Conservation (phyloP, 2,329 filamentous ascomycete species). For the Eutypa lata region DNA sequence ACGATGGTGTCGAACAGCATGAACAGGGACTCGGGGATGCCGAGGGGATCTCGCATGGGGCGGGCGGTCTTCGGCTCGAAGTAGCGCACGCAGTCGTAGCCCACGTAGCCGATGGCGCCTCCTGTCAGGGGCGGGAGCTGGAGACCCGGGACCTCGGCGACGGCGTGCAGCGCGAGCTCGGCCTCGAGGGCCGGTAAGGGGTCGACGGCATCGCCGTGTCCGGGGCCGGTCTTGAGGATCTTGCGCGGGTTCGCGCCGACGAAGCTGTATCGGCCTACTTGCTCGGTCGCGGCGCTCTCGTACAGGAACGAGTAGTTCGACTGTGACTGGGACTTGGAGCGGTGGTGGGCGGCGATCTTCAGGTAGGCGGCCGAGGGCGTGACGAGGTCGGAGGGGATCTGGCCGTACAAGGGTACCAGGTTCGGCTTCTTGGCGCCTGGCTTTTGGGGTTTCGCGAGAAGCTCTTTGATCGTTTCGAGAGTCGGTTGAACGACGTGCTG, state of each 20-base stretch:
- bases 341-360: constrained; percentile 78
- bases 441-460: constrained; percentile 36
- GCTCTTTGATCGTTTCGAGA: constrained; percentile 42
- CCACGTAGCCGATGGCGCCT: constrained; percentile 93
- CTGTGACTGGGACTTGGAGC: too few species aligned
- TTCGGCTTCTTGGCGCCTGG: constrained; percentile 52
- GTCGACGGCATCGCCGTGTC: constrained; percentile 80
- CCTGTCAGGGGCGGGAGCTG: constrained; percentile 83
- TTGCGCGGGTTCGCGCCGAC: constrained; percentile 79
- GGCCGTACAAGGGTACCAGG: constrained; percentile 76
- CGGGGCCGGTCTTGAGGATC: constrained; percentile 81
- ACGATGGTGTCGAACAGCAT: constrained; percentile 96
- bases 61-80: constrained; percentile 96
- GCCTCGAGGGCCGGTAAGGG: constrained; percentile 79
- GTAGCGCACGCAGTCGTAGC: constrained; percentile 95
- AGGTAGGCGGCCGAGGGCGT: constrained; percentile 95
- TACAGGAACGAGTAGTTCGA: constrained; percentile 89
- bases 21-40: constrained; percentile 90
- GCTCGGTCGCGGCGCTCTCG: constrained; percentile 92
- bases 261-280: constrained; percentile 93
- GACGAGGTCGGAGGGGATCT: constrained; percentile 87
- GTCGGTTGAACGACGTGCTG: constrained; percentile 43
- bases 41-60: constrained; percentile 80
- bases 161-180: constrained; percentile 74
- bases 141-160: constrained; percentile 79